Conservation (phyloP, 2,329 filamentous ascomycete species). For the Penicillium occitanis region DNA sequence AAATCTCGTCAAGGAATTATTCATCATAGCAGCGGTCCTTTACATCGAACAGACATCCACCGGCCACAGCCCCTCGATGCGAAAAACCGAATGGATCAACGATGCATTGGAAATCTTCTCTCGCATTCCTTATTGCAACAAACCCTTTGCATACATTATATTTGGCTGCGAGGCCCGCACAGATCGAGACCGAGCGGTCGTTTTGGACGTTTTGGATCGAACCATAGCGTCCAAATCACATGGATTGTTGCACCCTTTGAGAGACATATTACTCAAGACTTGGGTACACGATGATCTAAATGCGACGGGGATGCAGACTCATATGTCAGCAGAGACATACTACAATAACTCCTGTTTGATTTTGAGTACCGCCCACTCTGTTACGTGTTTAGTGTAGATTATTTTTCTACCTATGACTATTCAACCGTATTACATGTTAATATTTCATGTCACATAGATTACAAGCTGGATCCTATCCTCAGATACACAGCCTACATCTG, state of each 20-base stretch:
- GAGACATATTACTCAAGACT: constrained; percentile 3
- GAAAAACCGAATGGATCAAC: constrained; percentile 8
- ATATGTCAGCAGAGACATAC: background rate
- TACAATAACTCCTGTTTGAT: background rate
- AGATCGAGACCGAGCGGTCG: background rate
- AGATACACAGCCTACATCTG: background rate
- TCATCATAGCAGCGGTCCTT: background rate
- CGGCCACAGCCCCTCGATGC: background rate
- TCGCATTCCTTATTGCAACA: background rate
- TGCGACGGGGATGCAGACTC: background rate
- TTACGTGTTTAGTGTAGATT: background rate
- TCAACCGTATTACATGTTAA: background rate
- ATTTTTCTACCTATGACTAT: too few relatives aligned
- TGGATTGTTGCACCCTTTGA: background rate
- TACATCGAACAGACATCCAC: constrained; percentile 1
- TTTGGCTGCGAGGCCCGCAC: constrained; percentile 9
- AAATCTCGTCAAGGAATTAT: background rate
- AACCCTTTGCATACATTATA: constrained; percentile 13
- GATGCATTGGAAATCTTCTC: constrained; percentile 3
- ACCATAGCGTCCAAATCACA: background rate
- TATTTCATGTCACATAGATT: background rate
- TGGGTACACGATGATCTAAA: constrained; percentile 15
- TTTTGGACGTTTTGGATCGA: constrained; percentile 12
- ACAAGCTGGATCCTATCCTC: background rate
- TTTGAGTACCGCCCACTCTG: background rate